A percentile compares a stretch with the other conserved stretches of the same genome.
These are phyloP conservation scores for Ramularia endophylla DNA, from an alignment of 2,329 filamentous ascomycete species.

Conservation along the genomic window DNA sequence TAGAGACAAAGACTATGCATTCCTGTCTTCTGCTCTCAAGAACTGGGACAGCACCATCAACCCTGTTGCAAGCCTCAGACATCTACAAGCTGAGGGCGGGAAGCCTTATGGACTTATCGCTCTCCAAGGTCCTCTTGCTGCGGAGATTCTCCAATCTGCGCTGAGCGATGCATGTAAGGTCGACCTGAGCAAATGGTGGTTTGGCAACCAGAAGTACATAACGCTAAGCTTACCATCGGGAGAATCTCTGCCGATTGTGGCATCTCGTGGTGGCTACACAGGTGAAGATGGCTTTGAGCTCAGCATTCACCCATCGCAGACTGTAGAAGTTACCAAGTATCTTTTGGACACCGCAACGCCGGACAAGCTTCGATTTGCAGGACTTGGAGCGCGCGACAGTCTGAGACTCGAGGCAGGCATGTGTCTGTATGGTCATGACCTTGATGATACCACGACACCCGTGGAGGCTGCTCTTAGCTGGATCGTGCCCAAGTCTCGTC, in stretches of 20 bases:
- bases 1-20: constrained; percentile 78
- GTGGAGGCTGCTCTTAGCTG: constrained; percentile 64
- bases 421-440: constrained; percentile 99
- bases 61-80: constrained; percentile 26
- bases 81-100: constrained; percentile 36
- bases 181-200: constrained; percentile 64
- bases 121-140: constrained; percentile 77
- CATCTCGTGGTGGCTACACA: constrained; percentile 90
- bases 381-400: constrained; percentile 84
- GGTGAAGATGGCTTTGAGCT: constrained; percentile 99
- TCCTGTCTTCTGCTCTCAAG: constrained; percentile 64
- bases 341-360: constrained; percentile 55
- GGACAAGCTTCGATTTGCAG: constrained; percentile 71
- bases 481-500: constrained; percentile 78
- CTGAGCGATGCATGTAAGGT: constrained; percentile 48
- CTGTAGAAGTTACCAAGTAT: constrained; percentile 60
- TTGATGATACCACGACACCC: constrained; percentile 71
- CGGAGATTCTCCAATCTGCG: constrained; percentile 59
- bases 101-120: constrained; percentile 73
- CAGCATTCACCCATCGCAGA: constrained; percentile 65
- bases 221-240: constrained; percentile 57
- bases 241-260: constrained; percentile 54
- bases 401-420: constrained; percentile 93
- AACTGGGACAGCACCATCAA: constrained; percentile 51
- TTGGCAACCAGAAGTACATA: constrained; percentile 67